A percentile compares a stretch with the other conserved stretches of the same genome.
Conservation (phyloP, 768 basidiomycete species). For the Fistulinella prunicolor region DNA sequence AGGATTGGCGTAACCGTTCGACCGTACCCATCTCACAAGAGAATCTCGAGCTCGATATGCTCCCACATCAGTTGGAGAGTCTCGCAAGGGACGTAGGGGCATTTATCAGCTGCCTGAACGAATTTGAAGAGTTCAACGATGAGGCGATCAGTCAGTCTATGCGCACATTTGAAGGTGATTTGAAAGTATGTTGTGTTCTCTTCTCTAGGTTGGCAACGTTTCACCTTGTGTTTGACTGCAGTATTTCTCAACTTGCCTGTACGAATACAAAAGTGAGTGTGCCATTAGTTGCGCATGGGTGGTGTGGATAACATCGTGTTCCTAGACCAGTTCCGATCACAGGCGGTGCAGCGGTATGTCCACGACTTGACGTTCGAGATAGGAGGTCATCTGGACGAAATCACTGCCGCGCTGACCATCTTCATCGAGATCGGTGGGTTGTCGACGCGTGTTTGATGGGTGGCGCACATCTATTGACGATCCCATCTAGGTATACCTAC, state of each 20-base stretch:
- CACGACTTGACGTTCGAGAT: slow-evolving; percentile 48
- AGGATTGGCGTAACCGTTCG: slow-evolving; percentile 33
- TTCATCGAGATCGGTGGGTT: slow-evolving; percentile 51
- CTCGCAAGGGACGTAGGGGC: slow-evolving; percentile 46
- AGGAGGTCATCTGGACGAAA: slow-evolving; percentile 49
- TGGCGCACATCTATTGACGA: not conserved
- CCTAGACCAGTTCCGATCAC: slow-evolving; percentile 47
- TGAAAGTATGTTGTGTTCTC: slow-evolving; percentile 34
- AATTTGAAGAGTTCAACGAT: slow-evolving; percentile 54
- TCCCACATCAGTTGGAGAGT: slow-evolving; percentile 43
- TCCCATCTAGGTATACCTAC: slow-evolving; percentile 43
- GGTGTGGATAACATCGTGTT: not conserved
- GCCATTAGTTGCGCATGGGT: not conserved
- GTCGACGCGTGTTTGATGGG: not conserved
- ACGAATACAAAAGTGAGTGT: slow-evolving; percentile 41
- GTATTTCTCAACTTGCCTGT: slow-evolving; percentile 51
- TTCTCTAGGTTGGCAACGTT: not conserved
- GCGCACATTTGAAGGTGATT: slow-evolving; percentile 44
- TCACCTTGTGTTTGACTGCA: slow-evolving; percentile 14
- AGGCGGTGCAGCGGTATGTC: slow-evolving; percentile 50
- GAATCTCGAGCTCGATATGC: slow-evolving; percentile 43
- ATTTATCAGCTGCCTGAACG: slow-evolving; percentile 47
- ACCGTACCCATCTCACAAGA: slow-evolving; percentile 36
- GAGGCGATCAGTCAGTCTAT: slow-evolving; percentile 49
- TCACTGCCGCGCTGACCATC: slow-evolving; percentile 42